Evolutionary conservation across 2,329 filamentous ascomycete genomes (phyloP).

Genomic region (Acrocalymma vagum): DNA sequence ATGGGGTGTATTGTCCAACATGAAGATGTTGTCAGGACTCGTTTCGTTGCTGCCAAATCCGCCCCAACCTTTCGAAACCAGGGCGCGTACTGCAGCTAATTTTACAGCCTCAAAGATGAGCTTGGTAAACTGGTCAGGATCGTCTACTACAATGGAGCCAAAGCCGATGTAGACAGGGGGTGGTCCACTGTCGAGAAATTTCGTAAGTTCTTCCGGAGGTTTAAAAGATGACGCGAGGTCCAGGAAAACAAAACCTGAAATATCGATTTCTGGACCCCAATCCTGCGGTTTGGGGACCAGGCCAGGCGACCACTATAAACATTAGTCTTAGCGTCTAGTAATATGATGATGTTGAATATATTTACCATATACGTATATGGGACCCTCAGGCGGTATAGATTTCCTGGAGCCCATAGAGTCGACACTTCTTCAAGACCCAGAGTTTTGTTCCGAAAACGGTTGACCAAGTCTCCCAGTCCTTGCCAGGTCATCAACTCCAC

Average conservation of each 20-base stretch:
- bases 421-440: conserved; percentile 77
- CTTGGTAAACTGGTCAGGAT: conserved; percentile 72
- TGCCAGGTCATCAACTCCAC: conserved; percentile 79
- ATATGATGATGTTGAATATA: neutral
- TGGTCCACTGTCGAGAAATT: conserved; percentile 51
- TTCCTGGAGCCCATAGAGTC: conserved; percentile 78
- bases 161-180: conserved; percentile 78
- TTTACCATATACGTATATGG: conserved; percentile 73
- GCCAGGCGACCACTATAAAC: conserved; percentile 60
- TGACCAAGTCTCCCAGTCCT: conserved; percentile 77
- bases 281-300: conserved; percentile 73
- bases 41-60: conserved; percentile 67
- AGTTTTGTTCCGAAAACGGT: conserved; percentile 74
- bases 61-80: conserved; percentile 81
- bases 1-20: conserved; percentile 78
- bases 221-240: conserved; percentile 70
- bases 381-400: conserved; percentile 76
- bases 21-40: conserved; percentile 67
- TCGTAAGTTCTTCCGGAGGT: conserved; percentile 63
- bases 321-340: conserved; percentile 3
- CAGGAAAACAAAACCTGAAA: conserved; percentile 81
- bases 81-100: conserved; percentile 71
- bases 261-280: conserved; percentile 75
- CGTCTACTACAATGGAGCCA: conserved; percentile 78
- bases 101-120: conserved; percentile 76